Percentiles rank a stretch among this genome's conserved stretches.
phyloP scores from a whole-genome alignment of 2,329 filamentous ascomycete species.

The Arthrinium phaeospermum region DNA sequence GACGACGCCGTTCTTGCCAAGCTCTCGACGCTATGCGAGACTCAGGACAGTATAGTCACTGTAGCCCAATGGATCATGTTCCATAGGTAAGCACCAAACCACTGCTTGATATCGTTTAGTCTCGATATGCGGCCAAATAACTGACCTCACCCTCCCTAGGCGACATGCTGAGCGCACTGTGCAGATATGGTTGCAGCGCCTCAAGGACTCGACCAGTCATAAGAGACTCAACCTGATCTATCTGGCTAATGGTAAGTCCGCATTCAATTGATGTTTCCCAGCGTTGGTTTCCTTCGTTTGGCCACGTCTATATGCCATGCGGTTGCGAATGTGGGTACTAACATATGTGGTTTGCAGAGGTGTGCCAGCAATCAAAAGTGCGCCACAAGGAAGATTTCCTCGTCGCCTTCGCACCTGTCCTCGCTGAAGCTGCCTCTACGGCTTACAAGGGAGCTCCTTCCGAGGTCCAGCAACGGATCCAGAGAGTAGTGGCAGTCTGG shows the following conservation, averaged over 20 bases:
- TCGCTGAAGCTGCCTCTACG: conserved; percentile 86
- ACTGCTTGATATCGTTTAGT: conserved; percentile 10
- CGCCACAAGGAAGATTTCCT: conserved; percentile 93
- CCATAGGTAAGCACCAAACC: conserved; percentile 70
- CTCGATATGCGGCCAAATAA: conserved; percentile 20
- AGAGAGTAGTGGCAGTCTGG: conserved; percentile 94
- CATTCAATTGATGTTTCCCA: not conserved
- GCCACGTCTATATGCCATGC: not conserved
- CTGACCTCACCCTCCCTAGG: conserved; percentile 55
- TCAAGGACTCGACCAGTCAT: conserved; percentile 84
- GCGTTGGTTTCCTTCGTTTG: not conserved
- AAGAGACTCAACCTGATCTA: conserved; percentile 93
- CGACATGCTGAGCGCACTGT: conserved; percentile 92
- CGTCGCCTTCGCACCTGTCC: conserved; percentile 86
- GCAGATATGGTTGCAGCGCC: conserved; percentile 86
- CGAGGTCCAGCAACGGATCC: conserved; percentile 87
- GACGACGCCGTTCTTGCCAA: conserved; percentile 96
- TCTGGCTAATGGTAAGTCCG: conserved; percentile 81
- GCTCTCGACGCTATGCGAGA: conserved; percentile 93
- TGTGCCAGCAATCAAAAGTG: conserved; percentile 94
- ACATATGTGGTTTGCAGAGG: conserved; percentile 63
- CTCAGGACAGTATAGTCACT: conserved; percentile 94
- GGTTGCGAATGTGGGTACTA: conserved; percentile 25
- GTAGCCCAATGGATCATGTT: conserved; percentile 99
- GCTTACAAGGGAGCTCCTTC: conserved; percentile 89